Evolutionary conservation across 2,329 filamentous ascomycete species (phyloP), one percentile per base, ranked within the genome.

Genomic region (Hirsutella minnesotensis): DNA sequence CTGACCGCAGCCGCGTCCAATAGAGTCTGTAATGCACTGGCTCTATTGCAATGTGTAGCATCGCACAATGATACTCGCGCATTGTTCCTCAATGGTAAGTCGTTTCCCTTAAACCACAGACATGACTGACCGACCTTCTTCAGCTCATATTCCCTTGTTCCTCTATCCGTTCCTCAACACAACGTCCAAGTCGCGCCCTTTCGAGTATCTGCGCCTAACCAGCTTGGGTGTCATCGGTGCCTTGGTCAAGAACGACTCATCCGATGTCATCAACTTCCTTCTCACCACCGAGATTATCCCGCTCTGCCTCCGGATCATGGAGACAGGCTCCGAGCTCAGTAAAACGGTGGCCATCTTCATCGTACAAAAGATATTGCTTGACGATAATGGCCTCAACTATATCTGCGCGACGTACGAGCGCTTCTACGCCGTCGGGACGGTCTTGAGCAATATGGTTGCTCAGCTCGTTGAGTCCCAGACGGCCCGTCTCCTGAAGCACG

Each of bases 341-440:
- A 98, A 98, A 72, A 98, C 92, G 1, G 92, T 98, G 13, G 92
- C 92, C 45, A 98, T 98, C 56, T 98, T 98, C 69, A 98, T 98
- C 55, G 92, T 98, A 16, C 92, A 98, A 66, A 98, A 98, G 73
- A 98, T 98, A 21, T 69, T 98, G 41, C 77, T 98, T 3, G 92
- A 98, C 58, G 92, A 98, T 56, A 90, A 94, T 55, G 92, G 92
- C 4, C 75, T 98, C 48, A 92, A 92, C 57, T 98, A 98, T 64
- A 98, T 98, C 46, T 98, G 92, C 66, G 90, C 94, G 50, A 98
- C 92, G 1, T 98, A 98, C 56, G 92, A 98, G 70, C 79, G 92
- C 18, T 98, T 98, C 66, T 98, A 96, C 54, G 92, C 92, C 8
- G 92, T 98, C 5, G 92, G 92, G 5, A 98, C 92, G 1, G 92